Percentiles rank a stretch among this genome's conserved stretches.
Conservation (phyloP, 192 early-diverging fungal species). For the Coemansia sp. region DNA sequence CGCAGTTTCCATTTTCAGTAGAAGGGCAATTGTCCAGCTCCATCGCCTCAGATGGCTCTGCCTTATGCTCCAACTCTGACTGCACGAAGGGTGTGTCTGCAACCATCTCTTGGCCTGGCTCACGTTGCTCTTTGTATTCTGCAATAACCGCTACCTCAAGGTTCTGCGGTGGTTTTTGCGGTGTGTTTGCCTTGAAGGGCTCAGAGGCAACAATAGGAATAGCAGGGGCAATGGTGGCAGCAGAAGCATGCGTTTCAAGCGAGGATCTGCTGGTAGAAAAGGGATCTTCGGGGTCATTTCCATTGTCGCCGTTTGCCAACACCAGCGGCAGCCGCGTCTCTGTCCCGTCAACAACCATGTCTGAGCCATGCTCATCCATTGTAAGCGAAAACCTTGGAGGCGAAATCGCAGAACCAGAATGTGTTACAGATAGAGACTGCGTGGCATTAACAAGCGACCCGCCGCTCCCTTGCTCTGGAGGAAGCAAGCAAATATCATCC, state of each 20-base stretch:
- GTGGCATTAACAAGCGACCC: slow-evolving; percentile 2
- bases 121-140: neutral
- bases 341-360: slow-evolving; percentile 3
- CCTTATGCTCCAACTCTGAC: neutral
- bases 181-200: neutral
- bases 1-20: neutral
- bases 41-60: slow-evolving; percentile 8
- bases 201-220: neutral
- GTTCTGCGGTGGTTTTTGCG: neutral
- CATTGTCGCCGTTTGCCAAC: neutral
- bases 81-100: neutral
- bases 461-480: slow-evolving; percentile 8
- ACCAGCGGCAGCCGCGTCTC: neutral
- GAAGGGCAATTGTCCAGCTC: neutral
- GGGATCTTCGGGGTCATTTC: neutral
- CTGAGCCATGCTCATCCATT: neutral
- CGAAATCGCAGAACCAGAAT: slow-evolving; percentile 3
- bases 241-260: neutral
- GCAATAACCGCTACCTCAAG: neutral
- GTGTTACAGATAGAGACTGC: slow-evolving; percentile 7
- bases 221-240: neutral
- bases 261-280: neutral
- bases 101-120: neutral
- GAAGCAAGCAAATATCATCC: slow-evolving; percentile 4
- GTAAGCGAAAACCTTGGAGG: slow-evolving; percentile 13